Evolutionary conservation across 129 eudicot genomes (phyloP), one percentile per base, ranked within the genome.

Genomic region (Escallonia rubra): DNA sequence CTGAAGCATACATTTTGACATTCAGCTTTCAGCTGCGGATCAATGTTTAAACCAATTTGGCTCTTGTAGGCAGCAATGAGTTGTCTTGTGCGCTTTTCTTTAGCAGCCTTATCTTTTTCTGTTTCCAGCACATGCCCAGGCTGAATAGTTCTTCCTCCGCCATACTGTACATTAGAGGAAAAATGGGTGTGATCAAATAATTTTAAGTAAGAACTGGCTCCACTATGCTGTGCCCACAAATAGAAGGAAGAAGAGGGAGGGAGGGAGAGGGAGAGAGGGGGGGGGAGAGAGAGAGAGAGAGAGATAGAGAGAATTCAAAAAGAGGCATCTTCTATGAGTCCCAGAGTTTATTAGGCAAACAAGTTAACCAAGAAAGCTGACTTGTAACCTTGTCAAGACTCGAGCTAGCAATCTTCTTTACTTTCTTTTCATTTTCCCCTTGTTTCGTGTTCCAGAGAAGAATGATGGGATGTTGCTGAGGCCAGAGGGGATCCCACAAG

Each of bases 101-200:
- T 91, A 53, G 89, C 87, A 72, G 91, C 91, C 64, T 71, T 88
- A 12, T 78, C 87, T 75, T 91, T 96, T 45, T 82, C 82, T 65
- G 90, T 79, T 72, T 91, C 98, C 40, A 91, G 89, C 57, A 72
- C 82, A 11, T 86, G 87, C 66, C 98, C 98, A 1, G 98, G 98
- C 34, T 83, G 94, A 71, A 91, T 72, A 60, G 52, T 78, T 80
- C 84, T 88, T 65, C 96, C 98, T 3, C 98, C 98, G 57, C 98
- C 98, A 68, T 66, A 91, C 98, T 91, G 69, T 7, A 72, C 40
- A 61, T 13, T 10, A 66, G 41, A 12, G 63, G 55, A 58, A 68
- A n/a, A n/a, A 23, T 61, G 70, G 12, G 15, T 56, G 59, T 48
- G 56, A 11, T 50, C 51, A 12, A 61, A 58, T 61, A 76, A 34